These are phyloP conservation scores for Naegleria gruberi DNA, from an alignment of 208 protist species.

Conservation along the genomic window DNA sequence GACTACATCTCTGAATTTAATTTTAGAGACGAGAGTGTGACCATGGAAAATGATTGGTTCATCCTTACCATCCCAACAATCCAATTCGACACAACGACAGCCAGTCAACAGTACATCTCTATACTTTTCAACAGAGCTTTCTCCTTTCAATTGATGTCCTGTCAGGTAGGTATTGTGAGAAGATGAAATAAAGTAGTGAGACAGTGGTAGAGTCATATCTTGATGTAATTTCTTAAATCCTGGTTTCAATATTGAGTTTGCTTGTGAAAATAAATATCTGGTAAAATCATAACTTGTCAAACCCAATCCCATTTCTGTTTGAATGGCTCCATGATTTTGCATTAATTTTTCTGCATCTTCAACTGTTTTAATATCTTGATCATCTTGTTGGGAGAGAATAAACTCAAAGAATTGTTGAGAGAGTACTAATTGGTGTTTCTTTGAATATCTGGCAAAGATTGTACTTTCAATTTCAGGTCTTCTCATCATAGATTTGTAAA, in stretches of 20 bases:
- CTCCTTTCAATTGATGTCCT: constrained; percentile 70
- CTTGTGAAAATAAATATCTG: constrained; percentile 17
- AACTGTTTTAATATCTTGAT: not conserved
- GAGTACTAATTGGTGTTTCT: not conserved
- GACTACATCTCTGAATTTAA: constrained; percentile 53
- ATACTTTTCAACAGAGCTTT: constrained; percentile 37
- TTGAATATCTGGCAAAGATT: constrained; percentile 23
- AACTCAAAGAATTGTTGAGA: constrained; percentile 32
- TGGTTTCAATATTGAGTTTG: constrained; percentile 12
- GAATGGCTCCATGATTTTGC: not conserved
- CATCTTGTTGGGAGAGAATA: constrained; percentile 33
- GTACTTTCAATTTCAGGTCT: not conserved
- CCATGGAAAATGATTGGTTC: constrained; percentile 68
- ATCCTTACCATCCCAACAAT: constrained; percentile 65
- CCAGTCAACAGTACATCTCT: constrained; percentile 30
- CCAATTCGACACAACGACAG: constrained; percentile 56
- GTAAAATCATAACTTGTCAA: constrained; percentile 5
- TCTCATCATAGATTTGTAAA: constrained; percentile 12
- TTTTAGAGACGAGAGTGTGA: constrained; percentile 57
- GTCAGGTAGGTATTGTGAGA: constrained; percentile 91
- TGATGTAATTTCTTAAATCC: constrained; percentile 39
- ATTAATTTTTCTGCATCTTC: not conserved
- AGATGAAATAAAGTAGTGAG: constrained; percentile 75
- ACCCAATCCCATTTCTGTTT: not conserved
- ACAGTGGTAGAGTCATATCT: constrained; percentile 63